phyloP scores from a whole-genome alignment of 306 rosid genomes.

The Trichosanthes truncata region DNA sequence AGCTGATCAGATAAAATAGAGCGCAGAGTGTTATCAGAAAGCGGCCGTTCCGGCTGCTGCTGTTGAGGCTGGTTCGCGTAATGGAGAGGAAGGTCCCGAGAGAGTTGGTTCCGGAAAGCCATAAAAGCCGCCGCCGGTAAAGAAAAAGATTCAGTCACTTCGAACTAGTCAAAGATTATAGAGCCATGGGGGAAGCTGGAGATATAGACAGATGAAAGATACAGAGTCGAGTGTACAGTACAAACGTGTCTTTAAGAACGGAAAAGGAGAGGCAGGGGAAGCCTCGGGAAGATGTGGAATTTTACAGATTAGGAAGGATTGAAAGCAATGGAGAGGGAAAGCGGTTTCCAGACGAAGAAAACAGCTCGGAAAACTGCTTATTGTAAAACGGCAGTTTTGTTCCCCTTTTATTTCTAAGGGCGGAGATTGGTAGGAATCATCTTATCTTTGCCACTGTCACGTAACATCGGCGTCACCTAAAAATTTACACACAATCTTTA shows the following conservation, averaged over 20 bases:
- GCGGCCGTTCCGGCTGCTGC: conserved; percentile 26
- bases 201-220: neutral
- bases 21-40: conserved; percentile 22
- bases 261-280: neutral
- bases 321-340: neutral
- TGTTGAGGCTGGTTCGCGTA: conserved; percentile 42
- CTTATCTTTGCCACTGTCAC: neutral
- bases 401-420: neutral
- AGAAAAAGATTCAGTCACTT: conserved; percentile 7
- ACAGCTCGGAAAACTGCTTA: neutral
- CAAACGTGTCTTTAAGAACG: neutral
- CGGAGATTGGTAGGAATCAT: conserved; percentile 7
- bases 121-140: conserved; percentile 16
- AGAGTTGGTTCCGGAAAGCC: conserved; percentile 76
- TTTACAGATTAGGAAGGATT: neutral
- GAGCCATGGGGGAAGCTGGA: neutral
- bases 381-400: neutral
- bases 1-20: conserved; percentile 30
- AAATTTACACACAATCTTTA: neutral
- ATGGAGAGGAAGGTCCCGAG: conserved; percentile 61
- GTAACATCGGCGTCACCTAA: neutral
- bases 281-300: neutral
- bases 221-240: neutral
- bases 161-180: neutral
- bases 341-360: conserved; percentile 4